phyloP scores from a whole-genome alignment of 495 filamentous ascomycete genomes.

The Xanthoparmelia taractica region DNA sequence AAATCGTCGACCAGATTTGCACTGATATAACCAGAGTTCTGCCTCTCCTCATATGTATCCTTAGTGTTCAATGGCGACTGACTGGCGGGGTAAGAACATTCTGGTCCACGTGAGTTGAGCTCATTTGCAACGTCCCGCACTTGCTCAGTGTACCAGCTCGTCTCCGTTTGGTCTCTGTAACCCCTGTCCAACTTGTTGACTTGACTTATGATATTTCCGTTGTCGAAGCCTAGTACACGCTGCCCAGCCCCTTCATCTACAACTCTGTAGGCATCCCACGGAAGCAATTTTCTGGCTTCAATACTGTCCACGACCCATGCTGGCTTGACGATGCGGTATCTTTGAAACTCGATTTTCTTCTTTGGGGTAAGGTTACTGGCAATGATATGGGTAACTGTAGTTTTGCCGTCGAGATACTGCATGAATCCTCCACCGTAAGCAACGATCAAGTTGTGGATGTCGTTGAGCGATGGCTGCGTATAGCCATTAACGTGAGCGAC shows the following conservation, averaged over 20 bases:
- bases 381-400: conserved; percentile 88
- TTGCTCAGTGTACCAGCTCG: conserved; percentile 73
- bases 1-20: not conserved
- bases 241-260: conserved; percentile 72
- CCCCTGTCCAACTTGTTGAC: conserved; percentile 44
- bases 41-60: not conserved
- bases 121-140: conserved; percentile 38
- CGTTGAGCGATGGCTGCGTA: conserved; percentile 81
- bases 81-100: not conserved
- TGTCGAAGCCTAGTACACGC: conserved; percentile 67
- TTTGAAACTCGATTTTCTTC: conserved; percentile 76
- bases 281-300: conserved; percentile 65
- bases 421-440: conserved; percentile 86
- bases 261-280: conserved; percentile 77
- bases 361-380: conserved; percentile 83
- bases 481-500: conserved; percentile 90
- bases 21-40: not conserved
- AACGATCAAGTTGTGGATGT: conserved; percentile 79
- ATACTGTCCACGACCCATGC: conserved; percentile 92
- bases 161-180: conserved; percentile 69
- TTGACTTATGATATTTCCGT: conserved; percentile 61
- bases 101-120: conserved; percentile 11
- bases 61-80: not conserved
- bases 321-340: conserved; percentile 91
- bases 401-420: conserved; percentile 93